Conservation (phyloP, 306 rosid genomes). For the Rubus idaeus region DNA sequence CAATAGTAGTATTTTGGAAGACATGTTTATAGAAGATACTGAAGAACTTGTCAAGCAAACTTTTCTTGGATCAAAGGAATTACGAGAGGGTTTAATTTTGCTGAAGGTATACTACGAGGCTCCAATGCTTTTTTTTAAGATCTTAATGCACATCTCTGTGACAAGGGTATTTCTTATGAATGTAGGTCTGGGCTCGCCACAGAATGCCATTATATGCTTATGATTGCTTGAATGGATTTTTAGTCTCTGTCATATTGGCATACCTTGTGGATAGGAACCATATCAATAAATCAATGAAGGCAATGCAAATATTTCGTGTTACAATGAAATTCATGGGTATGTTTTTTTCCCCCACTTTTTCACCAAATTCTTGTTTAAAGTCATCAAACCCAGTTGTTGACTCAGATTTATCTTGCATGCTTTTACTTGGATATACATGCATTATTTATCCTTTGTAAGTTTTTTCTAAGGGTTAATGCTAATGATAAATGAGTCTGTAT, state of each 20-base stretch:
- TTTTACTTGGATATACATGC: neutral
- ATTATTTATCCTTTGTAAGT: neutral
- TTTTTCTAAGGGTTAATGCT: neutral
- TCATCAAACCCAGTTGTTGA: neutral
- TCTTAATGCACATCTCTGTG: neutral
- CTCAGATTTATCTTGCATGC: neutral
- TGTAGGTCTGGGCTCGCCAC: conserved; percentile 86
- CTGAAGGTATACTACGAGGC: conserved; percentile 59
- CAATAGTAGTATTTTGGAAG: conserved; percentile 89
- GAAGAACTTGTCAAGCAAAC: conserved; percentile 39
- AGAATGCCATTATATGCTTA: conserved; percentile 61
- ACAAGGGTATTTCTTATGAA: conserved; percentile 22
- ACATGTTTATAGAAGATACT: conserved; percentile 68
- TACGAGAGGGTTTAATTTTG: conserved; percentile 62
- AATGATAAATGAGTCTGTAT: neutral
- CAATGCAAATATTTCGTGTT: conserved; percentile 66
- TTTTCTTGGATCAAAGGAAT: conserved; percentile 69
- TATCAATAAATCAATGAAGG: conserved; percentile 62
- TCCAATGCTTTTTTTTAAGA: neutral
- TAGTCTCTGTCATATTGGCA: conserved; percentile 67
- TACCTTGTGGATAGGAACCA: conserved; percentile 56
- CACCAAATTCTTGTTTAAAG: neutral
- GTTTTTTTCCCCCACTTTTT: conserved; percentile 15
- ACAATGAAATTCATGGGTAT: conserved; percentile 72
- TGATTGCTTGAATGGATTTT: conserved; percentile 82